Evolutionary conservation across 1,284 basidiomycete species (phyloP), one percentile per base, ranked within the genome.

Genomic region (Grifola frondosa): DNA sequence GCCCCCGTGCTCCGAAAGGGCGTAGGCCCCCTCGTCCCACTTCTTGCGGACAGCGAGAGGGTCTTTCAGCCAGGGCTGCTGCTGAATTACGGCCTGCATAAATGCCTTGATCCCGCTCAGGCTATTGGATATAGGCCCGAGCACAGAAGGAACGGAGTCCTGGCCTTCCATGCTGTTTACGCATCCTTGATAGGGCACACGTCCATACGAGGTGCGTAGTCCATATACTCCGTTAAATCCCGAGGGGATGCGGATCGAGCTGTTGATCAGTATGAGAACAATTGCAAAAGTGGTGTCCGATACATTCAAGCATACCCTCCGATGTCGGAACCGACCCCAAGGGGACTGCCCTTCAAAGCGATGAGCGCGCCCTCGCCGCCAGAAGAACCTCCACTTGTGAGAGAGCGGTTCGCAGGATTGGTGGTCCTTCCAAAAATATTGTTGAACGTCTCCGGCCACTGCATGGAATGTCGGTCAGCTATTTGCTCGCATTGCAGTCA

Each of bases 51-150:
- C 57, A 2, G 75, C 74, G 21, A 78, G 63, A 0, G 88, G 86
- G 56, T 91, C 89, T 44, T 66, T 70, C 5, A 74, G 57, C 88
- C 89, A 91, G n/a, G 85, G 84, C 49, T 80, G 66, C n/a, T 67
- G 58, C 37, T 69, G 68, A 9, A 80, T 58, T 3, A 88, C 72
- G 0, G 71, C 70, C 57, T 83, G 76, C 52, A 78, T 75, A 66
- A 89, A 90, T 2, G 70, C 54, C 56, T 81, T 81, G 30, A 90
- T 57, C 2, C 77, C 82, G 5, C 62, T 69, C 12, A 91, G 50
- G 13, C 73, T 77, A 20, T 68, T 69, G 3, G 80, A 70, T 46
- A 91, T 71, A 2, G 90, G 89, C 0, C 89, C 89, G 2, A 89
- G 71, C 33, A 89, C 84, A 1, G 84, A 87, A 1, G 71, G 67